Evolutionary conservation across 805 yeast species (phyloP), one percentile per base, ranked within the genome.

Genomic region (Wickerhamomyces tratensis): DNA sequence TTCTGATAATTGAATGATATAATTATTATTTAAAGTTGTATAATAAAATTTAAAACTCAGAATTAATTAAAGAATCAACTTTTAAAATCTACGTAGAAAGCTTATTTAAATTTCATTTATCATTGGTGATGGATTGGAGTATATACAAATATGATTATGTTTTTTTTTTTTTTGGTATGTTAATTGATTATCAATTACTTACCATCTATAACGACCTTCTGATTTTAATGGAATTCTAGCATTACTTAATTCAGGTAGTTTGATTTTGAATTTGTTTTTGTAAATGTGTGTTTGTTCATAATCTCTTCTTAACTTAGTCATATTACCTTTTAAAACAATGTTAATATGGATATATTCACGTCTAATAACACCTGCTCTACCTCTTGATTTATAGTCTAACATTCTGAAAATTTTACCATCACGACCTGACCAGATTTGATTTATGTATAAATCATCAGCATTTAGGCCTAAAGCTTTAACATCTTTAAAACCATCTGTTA

Each of bases 351-450:
- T 79, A 59, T 75, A 83, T 46, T 84, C 78, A 56, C 86, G 93
- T 31, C 71, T 73, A 40, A 84, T 73, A 44, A 85, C 64, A 58
- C 98, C 98, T 20, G 76, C 71, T 62, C 96, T 77, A 49, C 96
- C 96, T 67, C 98, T 79, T 49, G 93, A 96, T 67, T 87, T 88
- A 58, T 74, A 71, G 52, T 91, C 96, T 9, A 79, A 62, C 59
- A 93, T 74, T 60, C 77, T 81, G 29, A 58, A 54, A 80, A 83
- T 78, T 41, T 64, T 56, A 20, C 95, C 96, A 61, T 91, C 98
- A 44, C 88, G 79, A 36, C 96, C 97, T 27, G 79, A 79, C 97
- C 97, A 91, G 45, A 88, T 77, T 56, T 85, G 85, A 37, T 81
- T 76, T 43, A 91, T 74, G 53, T 82, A 86, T 37, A 88, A 60